A percentile compares a stretch with the other conserved stretches of the same genome.
Evolutionary conservation across 2,329 filamentous ascomycete species (phyloP).

Genomic region (Colletotrichum lupini): DNA sequence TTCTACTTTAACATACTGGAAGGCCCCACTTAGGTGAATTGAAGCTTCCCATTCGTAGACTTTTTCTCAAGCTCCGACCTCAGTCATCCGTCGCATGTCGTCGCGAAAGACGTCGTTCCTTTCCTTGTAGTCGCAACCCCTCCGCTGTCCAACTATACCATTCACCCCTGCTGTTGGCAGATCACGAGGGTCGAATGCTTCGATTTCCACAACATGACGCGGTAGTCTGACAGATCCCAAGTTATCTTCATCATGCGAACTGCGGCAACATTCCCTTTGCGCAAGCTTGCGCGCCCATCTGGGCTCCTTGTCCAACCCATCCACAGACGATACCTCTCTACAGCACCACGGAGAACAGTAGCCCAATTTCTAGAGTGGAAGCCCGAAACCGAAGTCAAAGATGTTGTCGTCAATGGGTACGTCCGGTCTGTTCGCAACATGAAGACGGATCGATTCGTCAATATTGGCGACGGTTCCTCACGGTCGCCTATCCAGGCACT

Average conservation of each 20-base stretch:
- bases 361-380: constrained; percentile 67
- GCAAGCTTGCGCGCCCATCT: background rate
- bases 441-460: constrained; percentile 85
- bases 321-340: constrained; percentile 45
- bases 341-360: constrained; percentile 55
- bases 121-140: background rate
- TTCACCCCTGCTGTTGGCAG: background rate
- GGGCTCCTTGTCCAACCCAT: background rate
- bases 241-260: background rate
- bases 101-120: constrained; percentile 8
- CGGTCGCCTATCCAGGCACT: constrained; percentile 83
- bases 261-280: background rate
- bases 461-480: constrained; percentile 89
- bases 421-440: constrained; percentile 87
- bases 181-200: too few species aligned
- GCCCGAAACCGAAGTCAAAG: constrained; percentile 54
- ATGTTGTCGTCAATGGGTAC: constrained; percentile 78
- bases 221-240: background rate
- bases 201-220: background rate
- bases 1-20: background rate
- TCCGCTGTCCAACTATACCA: background rate
- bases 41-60: constrained; percentile 23
- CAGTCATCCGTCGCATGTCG: constrained; percentile 21
- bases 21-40: background rate
- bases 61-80: constrained; percentile 4